These are phyloP conservation scores for Bipolaris bicolor DNA, from an alignment of 2,329 filamentous ascomycete genomes.

Conservation along the genomic window DNA sequence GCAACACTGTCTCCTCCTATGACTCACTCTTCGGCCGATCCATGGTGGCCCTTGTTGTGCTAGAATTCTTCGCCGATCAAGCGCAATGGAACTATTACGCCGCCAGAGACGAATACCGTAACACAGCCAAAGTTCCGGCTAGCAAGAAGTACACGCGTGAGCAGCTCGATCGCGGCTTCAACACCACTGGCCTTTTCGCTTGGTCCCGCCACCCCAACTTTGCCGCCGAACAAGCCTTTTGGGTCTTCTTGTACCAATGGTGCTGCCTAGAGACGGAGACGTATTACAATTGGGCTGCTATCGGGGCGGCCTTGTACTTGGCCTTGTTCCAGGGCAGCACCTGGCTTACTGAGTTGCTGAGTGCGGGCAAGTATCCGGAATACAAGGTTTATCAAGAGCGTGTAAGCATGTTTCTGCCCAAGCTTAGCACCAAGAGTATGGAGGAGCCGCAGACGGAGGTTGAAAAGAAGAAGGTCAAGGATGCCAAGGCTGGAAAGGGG, in stretches of 20 bases:
- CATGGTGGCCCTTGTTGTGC: conserved; percentile 63
- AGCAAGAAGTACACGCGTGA: conserved; percentile 67
- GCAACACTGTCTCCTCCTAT: conserved; percentile 54
- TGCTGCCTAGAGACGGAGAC: conserved; percentile 74
- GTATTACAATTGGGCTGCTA: conserved; percentile 77
- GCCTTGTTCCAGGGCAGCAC: conserved; percentile 89
- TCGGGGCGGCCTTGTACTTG: conserved; percentile 73
- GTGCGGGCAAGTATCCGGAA: conserved; percentile 81
- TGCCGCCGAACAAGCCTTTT: conserved; percentile 86
- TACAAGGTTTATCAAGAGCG: conserved; percentile 83
- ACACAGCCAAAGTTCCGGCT: conserved; percentile 71
- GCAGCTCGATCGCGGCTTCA: conserved; percentile 89
- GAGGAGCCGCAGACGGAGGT: conserved; percentile 29
- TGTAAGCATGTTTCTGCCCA: conserved; percentile 84
- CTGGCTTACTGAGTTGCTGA: conserved; percentile 83
- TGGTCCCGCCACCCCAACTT: conserved; percentile 96
- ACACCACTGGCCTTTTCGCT: conserved; percentile 82
- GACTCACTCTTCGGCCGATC: conserved; percentile 64
- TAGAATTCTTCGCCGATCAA: conserved; percentile 83
- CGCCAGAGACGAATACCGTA: conserved; percentile 78
- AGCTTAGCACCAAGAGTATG: conserved; percentile 42
- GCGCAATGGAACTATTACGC: conserved; percentile 91
- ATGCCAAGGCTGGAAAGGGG: conserved; percentile 29
- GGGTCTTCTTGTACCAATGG: conserved; percentile 90
- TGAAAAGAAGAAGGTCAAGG: conserved; percentile 30